Evolutionary conservation across 495 filamentous ascomycete genomes (phyloP), one percentile per base, ranked within the genome.

Genomic region (Amphirosellinia nigrospora): DNA sequence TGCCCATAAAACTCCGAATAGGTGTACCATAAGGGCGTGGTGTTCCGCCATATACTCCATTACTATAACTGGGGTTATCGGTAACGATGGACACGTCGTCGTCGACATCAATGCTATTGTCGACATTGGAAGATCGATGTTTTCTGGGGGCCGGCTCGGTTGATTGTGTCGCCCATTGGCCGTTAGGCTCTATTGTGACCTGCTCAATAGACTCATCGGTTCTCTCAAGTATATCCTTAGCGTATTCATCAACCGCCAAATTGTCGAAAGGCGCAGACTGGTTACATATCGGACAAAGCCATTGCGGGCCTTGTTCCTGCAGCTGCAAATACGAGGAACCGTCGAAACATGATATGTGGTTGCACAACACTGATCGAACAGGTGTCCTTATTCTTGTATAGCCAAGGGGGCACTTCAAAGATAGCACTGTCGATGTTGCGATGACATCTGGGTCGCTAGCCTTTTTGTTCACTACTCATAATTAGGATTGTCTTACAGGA

Each of bases 281-380:
- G 77, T 89, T 93, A 81, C 96, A 99, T 32, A 97, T 90, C 9
- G 96, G 96, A 74, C 96, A 99, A 26, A 88, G 84, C 96, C 96
- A 99, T 13, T 94, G 95, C 26, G 96, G 95, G 0, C 93, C 94
- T 82, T 99, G 96, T 78, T 98, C 94, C 75, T 98, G 94, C 45
- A 99, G 77, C 73, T 97, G 93, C 16, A 99, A 84, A 73, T 97
- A 99, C 3, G 93, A 96, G 3, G 88, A 89, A n/a, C 91, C 96
- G 79, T 99, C 96, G 77, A 98, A 98, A 75, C 96, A 98, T 73
- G 96, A 93, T 48, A 94, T 94, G 80, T 99, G 96, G 9, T 86
- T 91, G 78, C 96, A 99, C 28, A 89, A 76, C 10, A 88, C 84
- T 2, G 92, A 94, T 48, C 96, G 89, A 73, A 93, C 92, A 10